Evolutionary conservation across 345 rosid genomes (phyloP), one percentile per base, ranked within the genome.

Genomic region (Raphanus sativus): DNA sequence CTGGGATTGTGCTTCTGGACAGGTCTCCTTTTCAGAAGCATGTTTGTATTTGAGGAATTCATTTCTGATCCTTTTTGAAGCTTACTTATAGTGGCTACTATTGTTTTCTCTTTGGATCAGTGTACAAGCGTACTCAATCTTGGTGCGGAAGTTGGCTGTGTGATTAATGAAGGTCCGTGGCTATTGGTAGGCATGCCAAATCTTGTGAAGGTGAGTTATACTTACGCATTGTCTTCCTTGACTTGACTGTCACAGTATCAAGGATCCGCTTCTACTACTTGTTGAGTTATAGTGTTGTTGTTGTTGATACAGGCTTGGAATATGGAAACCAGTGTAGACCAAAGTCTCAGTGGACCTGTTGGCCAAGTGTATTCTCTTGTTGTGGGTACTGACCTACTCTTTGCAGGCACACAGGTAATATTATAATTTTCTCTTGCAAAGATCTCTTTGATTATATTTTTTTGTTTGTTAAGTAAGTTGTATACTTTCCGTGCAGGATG

Each of bases 1-100:
- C 60, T 96, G 99, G 99, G 96, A 96, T 87, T 91, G 96, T 62
- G 89, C 87, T 40, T 89, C 99, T 69, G 98, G 99, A 65, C 93
- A 91, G 99, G 99, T 95, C 74, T n/a, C n/a, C n/a, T n/a, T n/a
- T n/a, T n/a, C n/a, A n/a, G n/a, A n/a, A n/a, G n/a, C n/a, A n/a
- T n/a, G n/a, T n/a, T n/a, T n/a, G n/a, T n/a, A n/a, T n/a, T n/a
- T n/a, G n/a, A n/a, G n/a, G n/a, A n/a, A n/a, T n/a, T n/a, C n/a
- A 21, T 21, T 21, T 21, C 21, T 21, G 21, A 21, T 21, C 21
- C 21, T 21, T 0, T 21, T 21, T 21, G 0, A 28, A 6, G 56
- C 64, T 52, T 38, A 40, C 73, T 66, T 59, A 72, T 33, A 0
- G 48, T 78, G 40, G 75, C 21, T 45, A 33, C 54, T 65, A 34